Conservation (phyloP, 2,329 filamentous ascomycete genomes). For the Botrytis byssoidea region DNA sequence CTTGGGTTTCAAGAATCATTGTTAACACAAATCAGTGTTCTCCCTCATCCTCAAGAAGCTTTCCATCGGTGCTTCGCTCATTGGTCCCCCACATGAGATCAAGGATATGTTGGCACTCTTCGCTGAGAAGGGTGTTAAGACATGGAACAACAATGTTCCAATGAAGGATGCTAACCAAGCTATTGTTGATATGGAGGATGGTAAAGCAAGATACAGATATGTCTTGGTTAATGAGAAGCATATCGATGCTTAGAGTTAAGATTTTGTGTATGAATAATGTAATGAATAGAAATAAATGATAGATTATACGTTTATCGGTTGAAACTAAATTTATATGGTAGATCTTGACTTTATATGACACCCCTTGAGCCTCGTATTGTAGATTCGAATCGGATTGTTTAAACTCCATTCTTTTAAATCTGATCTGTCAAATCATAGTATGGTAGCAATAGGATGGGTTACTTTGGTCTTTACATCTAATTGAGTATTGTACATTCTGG, state of each 20-base stretch:
- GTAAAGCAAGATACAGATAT: conserved; percentile 53
- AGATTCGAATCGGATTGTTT: no score
- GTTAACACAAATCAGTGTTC: conserved; percentile 40
- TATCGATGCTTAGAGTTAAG: background rate
- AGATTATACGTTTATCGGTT: background rate
- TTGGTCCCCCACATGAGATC: conserved; percentile 51
- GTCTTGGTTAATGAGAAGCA: conserved; percentile 46
- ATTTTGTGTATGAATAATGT: background rate
- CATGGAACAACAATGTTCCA: conserved; percentile 55
- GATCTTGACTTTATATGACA: background rate
- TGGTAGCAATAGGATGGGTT: no score
- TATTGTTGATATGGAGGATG: conserved; percentile 56
- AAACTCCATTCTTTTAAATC: no score
- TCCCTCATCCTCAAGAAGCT: conserved; percentile 56
- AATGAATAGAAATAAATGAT: background rate
- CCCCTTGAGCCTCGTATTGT: no score
- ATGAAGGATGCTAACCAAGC: conserved; percentile 59
- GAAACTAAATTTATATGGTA: background rate
- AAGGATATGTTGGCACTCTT: conserved; percentile 61
- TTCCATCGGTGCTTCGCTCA: conserved; percentile 45
- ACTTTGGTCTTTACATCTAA: no score
- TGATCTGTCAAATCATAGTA: no score
- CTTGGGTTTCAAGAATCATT: background rate
- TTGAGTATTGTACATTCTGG: no score
- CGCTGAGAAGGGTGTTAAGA: conserved; percentile 55